Evolutionary conservation across 352 stramenopile species (phyloP).

Genomic region (Phytopythium litorale): DNA sequence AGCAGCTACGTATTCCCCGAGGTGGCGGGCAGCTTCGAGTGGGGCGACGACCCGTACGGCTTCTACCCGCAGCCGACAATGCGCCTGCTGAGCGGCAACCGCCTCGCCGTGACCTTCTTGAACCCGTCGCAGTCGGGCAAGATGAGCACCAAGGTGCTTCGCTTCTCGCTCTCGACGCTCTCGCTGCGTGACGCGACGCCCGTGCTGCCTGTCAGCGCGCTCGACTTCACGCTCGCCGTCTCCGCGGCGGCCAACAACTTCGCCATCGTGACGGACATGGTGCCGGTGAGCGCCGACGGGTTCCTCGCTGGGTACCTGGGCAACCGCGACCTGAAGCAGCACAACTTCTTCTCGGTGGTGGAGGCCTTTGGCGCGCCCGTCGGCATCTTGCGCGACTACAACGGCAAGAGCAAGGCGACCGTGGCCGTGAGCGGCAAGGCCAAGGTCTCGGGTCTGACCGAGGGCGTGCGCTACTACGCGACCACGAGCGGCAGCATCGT

Average conservation of each 20-base stretch:
- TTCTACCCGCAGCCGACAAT: slow-evolving; percentile 41
- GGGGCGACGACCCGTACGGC: slow-evolving; percentile 17
- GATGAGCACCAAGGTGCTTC: slow-evolving; percentile 40
- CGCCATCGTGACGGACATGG: slow-evolving; percentile 35
- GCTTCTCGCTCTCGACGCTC: slow-evolving; percentile 38
- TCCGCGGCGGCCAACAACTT: slow-evolving; percentile 6
- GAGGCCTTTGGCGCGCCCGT: slow-evolving; percentile 42
- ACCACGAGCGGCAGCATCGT: slow-evolving; percentile 46
- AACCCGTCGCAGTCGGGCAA: slow-evolving; percentile 46
- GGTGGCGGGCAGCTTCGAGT: slow-evolving; percentile 41
- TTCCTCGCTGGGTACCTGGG: slow-evolving; percentile 46
- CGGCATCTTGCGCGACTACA: slow-evolving; percentile 39
- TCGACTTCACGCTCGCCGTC: slow-evolving; percentile 29
- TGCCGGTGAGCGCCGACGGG: slow-evolving; percentile 39
- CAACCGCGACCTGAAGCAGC: slow-evolving; percentile 19
- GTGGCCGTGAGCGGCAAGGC: slow-evolving; percentile 33
- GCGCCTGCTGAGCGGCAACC: slow-evolving; percentile 36
- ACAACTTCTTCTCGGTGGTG: slow-evolving; percentile 42
- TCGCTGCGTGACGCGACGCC: slow-evolving; percentile 46
- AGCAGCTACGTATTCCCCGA: slow-evolving; percentile 43
- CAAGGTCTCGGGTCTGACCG: slow-evolving; percentile 24
- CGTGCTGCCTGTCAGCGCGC: slow-evolving; percentile 30
- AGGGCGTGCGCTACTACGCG: slow-evolving; percentile 48
- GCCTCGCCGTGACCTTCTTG: slow-evolving; percentile 58
- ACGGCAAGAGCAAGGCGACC: slow-evolving; percentile 17